phyloP scores from a whole-genome alignment of 257 asterid species.

The Salvia hispanica region DNA sequence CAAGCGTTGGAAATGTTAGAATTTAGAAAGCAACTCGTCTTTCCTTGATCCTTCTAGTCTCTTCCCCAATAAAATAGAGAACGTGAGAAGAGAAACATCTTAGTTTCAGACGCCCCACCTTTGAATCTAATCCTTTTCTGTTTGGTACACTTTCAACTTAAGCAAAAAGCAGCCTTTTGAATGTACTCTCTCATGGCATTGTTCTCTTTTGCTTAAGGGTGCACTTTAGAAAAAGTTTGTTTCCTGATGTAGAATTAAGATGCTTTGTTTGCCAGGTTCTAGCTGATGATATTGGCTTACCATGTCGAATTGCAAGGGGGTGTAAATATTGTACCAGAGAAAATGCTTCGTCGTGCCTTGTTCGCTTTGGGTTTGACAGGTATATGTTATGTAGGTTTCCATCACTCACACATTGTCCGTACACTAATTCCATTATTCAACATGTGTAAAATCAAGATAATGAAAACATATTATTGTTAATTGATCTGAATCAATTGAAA shows the following conservation, averaged over 20 bases:
- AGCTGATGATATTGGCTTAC: constrained; percentile 87
- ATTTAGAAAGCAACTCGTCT: constrained; percentile 9
- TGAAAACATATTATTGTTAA: constrained; percentile 10
- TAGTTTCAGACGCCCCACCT: not conserved
- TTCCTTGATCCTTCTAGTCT: constrained; percentile 3
- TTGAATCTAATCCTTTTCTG: not conserved
- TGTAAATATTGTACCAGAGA: constrained; percentile 78
- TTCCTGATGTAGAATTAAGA: constrained; percentile 28
- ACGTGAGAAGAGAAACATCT: not conserved
- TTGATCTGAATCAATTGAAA: constrained; percentile 26
- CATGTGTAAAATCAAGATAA: constrained; percentile 11
- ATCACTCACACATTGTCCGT: constrained; percentile 17
- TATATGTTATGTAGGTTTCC: constrained; percentile 34
- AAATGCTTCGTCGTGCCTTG: constrained; percentile 94
- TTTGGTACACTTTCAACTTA: constrained; percentile 9
- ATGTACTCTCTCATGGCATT: not conserved
- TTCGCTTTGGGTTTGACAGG: constrained; percentile 89
- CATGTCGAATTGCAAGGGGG: constrained; percentile 97
- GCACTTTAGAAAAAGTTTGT: constrained; percentile 16
- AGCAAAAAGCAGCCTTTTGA: constrained; percentile 5
- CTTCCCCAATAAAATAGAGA: not conserved
- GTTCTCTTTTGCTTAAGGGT: constrained; percentile 13
- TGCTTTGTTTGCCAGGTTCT: constrained; percentile 64
- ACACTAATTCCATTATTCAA: constrained; percentile 15
- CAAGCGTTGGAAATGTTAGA: constrained; percentile 5